These are phyloP conservation scores for Pythium angustatum DNA, from an alignment of 352 stramenopile genomes.

Conservation along the genomic window DNA sequence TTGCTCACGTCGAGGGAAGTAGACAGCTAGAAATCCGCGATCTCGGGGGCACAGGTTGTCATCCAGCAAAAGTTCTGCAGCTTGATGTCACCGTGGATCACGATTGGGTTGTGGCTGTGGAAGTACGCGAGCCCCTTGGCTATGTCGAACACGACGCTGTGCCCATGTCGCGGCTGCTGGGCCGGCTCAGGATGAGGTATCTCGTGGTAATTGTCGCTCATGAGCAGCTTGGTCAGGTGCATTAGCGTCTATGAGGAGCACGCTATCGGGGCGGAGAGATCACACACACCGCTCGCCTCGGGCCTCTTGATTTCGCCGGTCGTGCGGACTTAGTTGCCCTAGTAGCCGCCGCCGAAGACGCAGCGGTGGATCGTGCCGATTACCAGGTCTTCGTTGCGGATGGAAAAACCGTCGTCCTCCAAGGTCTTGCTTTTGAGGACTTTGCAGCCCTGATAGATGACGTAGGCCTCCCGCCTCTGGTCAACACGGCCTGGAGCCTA, in stretches of 20 bases:
- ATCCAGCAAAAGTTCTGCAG: slow-evolving; percentile 76
- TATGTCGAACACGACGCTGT: slow-evolving; percentile 88
- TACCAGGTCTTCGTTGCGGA: slow-evolving; percentile 76
- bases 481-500: slow-evolving; percentile 70
- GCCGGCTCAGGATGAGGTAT: slow-evolving; percentile 48
- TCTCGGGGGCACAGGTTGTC: slow-evolving; percentile 83
- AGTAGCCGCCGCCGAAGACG: slow-evolving; percentile 84
- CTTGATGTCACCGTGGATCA: slow-evolving; percentile 80
- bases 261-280: slow-evolving; percentile 97
- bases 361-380: slow-evolving; percentile 71
- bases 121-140: slow-evolving; percentile 95
- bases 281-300: slow-evolving; percentile 69
- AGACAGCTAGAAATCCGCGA: slow-evolving; percentile 78
- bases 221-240: slow-evolving; percentile 94
- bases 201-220: slow-evolving; percentile 89
- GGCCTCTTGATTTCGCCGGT: slow-evolving; percentile 86
- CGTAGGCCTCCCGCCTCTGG: slow-evolving; percentile 83
- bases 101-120: slow-evolving; percentile 93
- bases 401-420: slow-evolving; percentile 72
- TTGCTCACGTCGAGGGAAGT: slow-evolving; percentile 87
- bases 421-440: slow-evolving; percentile 54
- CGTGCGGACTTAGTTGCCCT: slow-evolving; percentile 82
- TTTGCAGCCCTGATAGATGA: slow-evolving; percentile 81
- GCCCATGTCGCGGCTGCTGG: slow-evolving; percentile 66
- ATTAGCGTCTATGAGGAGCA: slow-evolving; percentile 97